Evolutionary conservation across 352 stramenopile species (phyloP).

Genomic region (Phytophthora melonis): DNA sequence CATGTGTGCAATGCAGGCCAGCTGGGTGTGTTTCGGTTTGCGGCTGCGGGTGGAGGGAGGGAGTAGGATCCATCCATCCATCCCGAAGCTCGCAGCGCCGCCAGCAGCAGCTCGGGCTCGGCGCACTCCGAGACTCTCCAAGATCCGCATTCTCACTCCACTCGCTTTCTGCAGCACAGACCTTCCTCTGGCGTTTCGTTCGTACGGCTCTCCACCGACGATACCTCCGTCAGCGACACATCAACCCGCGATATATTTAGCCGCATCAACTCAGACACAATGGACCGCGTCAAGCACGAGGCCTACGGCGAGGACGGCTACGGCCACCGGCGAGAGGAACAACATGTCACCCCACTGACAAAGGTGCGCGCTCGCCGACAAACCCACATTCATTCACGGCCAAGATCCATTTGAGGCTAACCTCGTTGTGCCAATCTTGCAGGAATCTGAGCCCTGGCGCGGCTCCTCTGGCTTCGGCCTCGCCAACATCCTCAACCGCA

Average conservation of each 20-base stretch:
- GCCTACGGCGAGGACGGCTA: constrained; percentile 41
- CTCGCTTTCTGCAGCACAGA: constrained; percentile 30
- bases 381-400: background rate
- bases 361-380: constrained; percentile 39
- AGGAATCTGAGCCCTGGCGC: constrained; percentile 80
- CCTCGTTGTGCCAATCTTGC: constrained; percentile 20
- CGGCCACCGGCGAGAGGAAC: constrained; percentile 29
- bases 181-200: constrained; percentile 27
- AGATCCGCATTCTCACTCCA: constrained; percentile 40
- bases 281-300: constrained; percentile 39
- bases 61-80: constrained; percentile 44
- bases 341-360: constrained; percentile 37
- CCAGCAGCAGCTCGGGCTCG: constrained; percentile 1
- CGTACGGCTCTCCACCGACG: constrained; percentile 32
- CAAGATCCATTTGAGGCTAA: constrained; percentile 28
- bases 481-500: constrained; percentile 84
- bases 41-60: constrained; percentile 21
- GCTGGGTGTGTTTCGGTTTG: constrained; percentile 42
- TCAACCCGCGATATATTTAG: constrained; percentile 41
- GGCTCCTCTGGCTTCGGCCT: constrained; percentile 76
- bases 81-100: constrained; percentile 16
- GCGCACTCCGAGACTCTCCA: constrained; percentile 33
- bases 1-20: constrained; percentile 33
- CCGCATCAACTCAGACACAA: constrained; percentile 22
- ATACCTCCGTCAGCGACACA: constrained; percentile 25